These are phyloP conservation scores for Talaromyces sp. DNA, from an alignment of 2,329 filamentous ascomycete species.

Conservation along the genomic window DNA sequence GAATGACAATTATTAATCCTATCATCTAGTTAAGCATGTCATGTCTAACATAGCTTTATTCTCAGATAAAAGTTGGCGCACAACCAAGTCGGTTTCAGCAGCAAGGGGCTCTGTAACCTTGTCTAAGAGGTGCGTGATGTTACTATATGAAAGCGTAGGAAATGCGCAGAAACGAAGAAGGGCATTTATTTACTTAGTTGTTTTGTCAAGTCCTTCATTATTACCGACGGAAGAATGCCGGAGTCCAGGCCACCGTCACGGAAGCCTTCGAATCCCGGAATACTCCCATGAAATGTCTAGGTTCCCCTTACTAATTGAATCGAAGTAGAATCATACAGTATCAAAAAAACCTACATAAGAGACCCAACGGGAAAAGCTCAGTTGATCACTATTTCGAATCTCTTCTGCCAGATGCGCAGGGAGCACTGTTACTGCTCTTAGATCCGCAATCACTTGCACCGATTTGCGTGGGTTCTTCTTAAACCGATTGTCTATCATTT, in stretches of 20 bases:
- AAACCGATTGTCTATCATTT: neutral
- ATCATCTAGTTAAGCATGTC: neutral
- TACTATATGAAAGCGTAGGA: neutral
- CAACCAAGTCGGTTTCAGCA: neutral
- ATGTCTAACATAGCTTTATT: neutral
- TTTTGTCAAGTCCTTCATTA: neutral
- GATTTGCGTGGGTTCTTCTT: neutral
- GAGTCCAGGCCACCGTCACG: neutral
- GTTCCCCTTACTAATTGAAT: neutral
- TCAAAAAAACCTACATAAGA: neutral
- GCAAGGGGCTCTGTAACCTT: conserved; percentile 24
- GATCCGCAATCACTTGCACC: neutral
- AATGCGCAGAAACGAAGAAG: neutral
- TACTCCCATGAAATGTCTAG: neutral
- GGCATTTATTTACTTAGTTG: neutral
- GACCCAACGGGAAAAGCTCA: neutral
- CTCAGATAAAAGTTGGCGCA: neutral
- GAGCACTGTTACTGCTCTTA: neutral
- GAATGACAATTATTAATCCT: neutral
- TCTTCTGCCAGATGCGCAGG: neutral
- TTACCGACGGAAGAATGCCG: neutral
- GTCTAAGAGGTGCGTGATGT: conserved; percentile 18
- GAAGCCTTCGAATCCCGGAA: conserved; percentile 3
- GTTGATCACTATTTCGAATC: conserved; percentile 3
- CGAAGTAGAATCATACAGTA: neutral